These are phyloP conservation scores for Aegilops umbellulata DNA, from an alignment of 176 grass and related monocot species.

Conservation along the genomic window DNA sequence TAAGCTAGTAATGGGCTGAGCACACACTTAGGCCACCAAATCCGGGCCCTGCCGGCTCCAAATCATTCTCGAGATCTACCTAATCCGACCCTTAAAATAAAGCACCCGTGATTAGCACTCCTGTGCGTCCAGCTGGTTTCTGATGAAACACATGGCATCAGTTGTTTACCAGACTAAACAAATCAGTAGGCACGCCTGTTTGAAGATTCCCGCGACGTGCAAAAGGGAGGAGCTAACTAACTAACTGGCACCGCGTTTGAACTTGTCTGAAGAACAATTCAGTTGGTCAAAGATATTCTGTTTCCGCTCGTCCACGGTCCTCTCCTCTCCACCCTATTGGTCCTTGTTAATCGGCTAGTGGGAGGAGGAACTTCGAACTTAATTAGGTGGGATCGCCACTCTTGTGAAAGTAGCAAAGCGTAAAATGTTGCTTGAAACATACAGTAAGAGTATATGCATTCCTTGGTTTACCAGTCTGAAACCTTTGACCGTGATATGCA, in stretches of 20 bases:
- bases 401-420: not conserved
- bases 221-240: not conserved
- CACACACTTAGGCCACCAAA: slow-evolving; percentile 31
- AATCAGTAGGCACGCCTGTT: not conserved
- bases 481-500: not conserved
- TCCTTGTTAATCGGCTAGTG: not conserved
- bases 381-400: not conserved
- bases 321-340: not conserved
- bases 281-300: not conserved
- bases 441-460: not conserved
- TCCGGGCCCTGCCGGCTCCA: slow-evolving; percentile 35
- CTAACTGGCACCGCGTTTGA: not conserved
- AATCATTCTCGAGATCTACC: slow-evolving; percentile 47
- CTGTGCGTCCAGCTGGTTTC: not conserved
- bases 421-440: not conserved
- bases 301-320: not conserved
- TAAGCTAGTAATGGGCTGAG: slow-evolving; percentile 22
- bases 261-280: not conserved
- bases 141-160: not conserved
- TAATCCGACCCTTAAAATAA: slow-evolving; percentile 1
- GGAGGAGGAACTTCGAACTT: not conserved
- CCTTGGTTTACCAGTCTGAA: not conserved
- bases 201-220: not conserved
- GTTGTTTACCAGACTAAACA: not conserved
- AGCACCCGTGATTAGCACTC: too few relatives aligned